Conservation (phyloP, 306 rosid species). For the Lathyrus oleraceus region DNA sequence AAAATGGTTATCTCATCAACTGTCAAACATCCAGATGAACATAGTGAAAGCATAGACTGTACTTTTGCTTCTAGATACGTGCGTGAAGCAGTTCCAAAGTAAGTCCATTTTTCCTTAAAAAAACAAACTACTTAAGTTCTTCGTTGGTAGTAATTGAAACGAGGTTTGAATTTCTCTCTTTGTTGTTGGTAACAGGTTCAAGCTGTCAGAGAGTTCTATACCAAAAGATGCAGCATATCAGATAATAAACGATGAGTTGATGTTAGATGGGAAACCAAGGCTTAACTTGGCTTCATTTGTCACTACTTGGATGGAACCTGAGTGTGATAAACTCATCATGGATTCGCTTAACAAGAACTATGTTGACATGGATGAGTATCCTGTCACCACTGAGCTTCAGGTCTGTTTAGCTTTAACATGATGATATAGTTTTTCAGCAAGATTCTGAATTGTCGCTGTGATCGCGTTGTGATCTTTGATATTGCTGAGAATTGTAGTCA, state of each 20-base stretch:
- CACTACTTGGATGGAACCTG: slow-evolving; percentile 71
- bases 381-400: slow-evolving; percentile 94
- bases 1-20: slow-evolving; percentile 56
- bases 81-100: slow-evolving; percentile 53
- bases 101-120: no score
- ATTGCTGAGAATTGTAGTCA: neutral
- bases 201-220: slow-evolving; percentile 44
- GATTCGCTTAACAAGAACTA: slow-evolving; percentile 82
- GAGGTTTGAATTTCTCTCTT: neutral
- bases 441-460: neutral
- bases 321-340: slow-evolving; percentile 77
- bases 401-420: slow-evolving; percentile 16
- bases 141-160: neutral
- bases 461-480: neutral
- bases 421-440: neutral
- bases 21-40: slow-evolving; percentile 38
- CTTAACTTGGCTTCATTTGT: slow-evolving; percentile 55
- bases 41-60: slow-evolving; percentile 30
- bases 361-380: slow-evolving; percentile 97
- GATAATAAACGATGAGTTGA: slow-evolving; percentile 53
- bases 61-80: slow-evolving; percentile 74
- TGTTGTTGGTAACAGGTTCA: slow-evolving; percentile 35
- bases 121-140: neutral
- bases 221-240: slow-evolving; percentile 60
- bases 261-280: slow-evolving; percentile 53